phyloP scores from a whole-genome alignment of 306 rosid species.

The Chamaecrista fasciculata region DNA sequence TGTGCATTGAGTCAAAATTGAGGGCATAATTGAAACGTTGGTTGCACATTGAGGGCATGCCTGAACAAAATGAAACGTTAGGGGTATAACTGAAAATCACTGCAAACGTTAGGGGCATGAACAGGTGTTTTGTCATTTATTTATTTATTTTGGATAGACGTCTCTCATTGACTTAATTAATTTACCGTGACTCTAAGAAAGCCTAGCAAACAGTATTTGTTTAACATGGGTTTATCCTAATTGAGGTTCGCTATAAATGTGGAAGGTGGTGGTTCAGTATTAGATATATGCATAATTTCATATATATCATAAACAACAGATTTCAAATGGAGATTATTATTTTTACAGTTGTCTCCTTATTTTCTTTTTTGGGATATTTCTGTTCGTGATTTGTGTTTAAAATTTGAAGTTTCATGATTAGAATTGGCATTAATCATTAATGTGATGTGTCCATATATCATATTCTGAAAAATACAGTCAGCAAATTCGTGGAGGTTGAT shows the following conservation, averaged over 20 bases:
- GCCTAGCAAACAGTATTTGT: not conserved
- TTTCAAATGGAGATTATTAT: not conserved
- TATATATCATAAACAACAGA: not conserved
- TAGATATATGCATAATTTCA: too few relatives aligned
- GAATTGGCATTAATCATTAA: not conserved
- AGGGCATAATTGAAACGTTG: too few relatives aligned
- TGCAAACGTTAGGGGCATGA: too few relatives aligned
- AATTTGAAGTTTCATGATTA: not conserved
- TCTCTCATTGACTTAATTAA: slow-evolving; percentile 20
- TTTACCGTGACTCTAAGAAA: slow-evolving; percentile 27
- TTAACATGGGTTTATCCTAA: not conserved
- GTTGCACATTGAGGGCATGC: too few relatives aligned
- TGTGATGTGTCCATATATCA: not conserved
- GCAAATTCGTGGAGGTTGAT: not conserved
- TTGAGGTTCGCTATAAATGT: not conserved
- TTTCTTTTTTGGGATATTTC: not conserved
- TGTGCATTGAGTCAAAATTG: too few relatives aligned
- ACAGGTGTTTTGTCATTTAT: too few relatives aligned
- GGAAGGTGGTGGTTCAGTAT: not conserved
- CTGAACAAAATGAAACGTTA: too few relatives aligned
- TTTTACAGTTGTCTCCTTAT: not conserved
- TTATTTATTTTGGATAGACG: too few relatives aligned
- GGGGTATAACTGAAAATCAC: too few relatives aligned
- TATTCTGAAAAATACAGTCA: not conserved
- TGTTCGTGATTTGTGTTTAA: not conserved